Base-by-base conservation (phyloP, 495 filamentous ascomycete genomes). In the Apodospora peruviana region DNA sequence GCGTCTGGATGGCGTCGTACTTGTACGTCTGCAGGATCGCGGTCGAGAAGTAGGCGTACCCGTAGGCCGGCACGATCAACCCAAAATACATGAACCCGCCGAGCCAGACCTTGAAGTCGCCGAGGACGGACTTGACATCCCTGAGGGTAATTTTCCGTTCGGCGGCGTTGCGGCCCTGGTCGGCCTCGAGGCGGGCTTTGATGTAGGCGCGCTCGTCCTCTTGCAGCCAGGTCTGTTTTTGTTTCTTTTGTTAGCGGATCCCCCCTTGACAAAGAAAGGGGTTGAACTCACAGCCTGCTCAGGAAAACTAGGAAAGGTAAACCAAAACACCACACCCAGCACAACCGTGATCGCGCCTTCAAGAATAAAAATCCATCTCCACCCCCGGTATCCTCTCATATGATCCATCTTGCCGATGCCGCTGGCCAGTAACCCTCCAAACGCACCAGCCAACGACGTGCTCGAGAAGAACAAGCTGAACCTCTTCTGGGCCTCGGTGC, bases 1-100 rank as follows among this genome's bases (percentile, higher is more conserved):
- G 90, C 1, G 90, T 90, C 50, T 79, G 70, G 59, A 91, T 88
- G 14, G 81, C 60, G 45, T 63, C 58, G 64, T 84, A 90, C 25
- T 79, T 71, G 57, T 85, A 88, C 12, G 73, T 78, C 51, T 71
- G 60, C 54, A 95, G 81, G 61, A 94, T 91, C 7, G 83, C 79
- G 0, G 88, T 87, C 0, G 85, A 78, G 64, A 95, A 95, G 73
- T 73, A 76, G 40, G 61, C 75, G 60, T 73, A 75, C 64, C 80
- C 76, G 57, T 96, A 96, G 25, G 87, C 90, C 0, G 93, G 87
- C 2, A 95, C 90, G 51, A 96, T 85, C 24, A 96, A 70, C 5
- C 86, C 87, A 36, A 90, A 88, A 66, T 95, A 95, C 88, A 94
- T 91, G 59, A 96, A 77, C 2, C 84, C 90, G 47, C 86, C 91